Evolutionary conservation across 805 yeast species (phyloP).

Genomic region (Barnettozyma vustinii): DNA sequence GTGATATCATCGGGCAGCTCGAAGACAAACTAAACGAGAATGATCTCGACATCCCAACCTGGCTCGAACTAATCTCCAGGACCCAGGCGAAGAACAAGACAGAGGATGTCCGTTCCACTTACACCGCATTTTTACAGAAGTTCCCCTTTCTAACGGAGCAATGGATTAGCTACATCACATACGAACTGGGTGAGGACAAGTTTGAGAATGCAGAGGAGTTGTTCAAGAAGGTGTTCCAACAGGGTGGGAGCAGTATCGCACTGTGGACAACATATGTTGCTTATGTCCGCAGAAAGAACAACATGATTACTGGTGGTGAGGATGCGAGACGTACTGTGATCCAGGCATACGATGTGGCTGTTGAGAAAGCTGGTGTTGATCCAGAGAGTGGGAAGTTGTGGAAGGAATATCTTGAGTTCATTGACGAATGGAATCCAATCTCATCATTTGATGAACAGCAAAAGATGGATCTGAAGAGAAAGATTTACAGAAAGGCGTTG

Average conservation of each 20-base stretch:
- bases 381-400: conserved; percentile 66
- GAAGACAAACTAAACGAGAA: conserved; percentile 48
- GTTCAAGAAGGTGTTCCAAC: conserved; percentile 57
- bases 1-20: conserved; percentile 53
- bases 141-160: conserved; percentile 66
- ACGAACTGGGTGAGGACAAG: conserved; percentile 60
- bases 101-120: conserved; percentile 53
- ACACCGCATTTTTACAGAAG: conserved; percentile 51
- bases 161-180: conserved; percentile 73
- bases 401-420: conserved; percentile 77
- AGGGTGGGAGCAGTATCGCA: conserved; percentile 52
- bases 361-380: conserved; percentile 75
- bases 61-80: conserved; percentile 49
- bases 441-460: conserved; percentile 83
- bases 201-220: conserved; percentile 59
- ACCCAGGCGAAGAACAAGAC: conserved; percentile 48
- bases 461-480: conserved; percentile 69
- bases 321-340: conserved; percentile 67
- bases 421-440: conserved; percentile 72
- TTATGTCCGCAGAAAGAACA: conserved; percentile 63
- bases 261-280: conserved; percentile 75
- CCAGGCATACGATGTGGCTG: conserved; percentile 80
- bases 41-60: conserved; percentile 48
- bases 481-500: conserved; percentile 62
- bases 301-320: conserved; percentile 77